These are phyloP conservation scores for Daldinia decipiens DNA, from an alignment of 495 filamentous ascomycete species.

Conservation along the genomic window DNA sequence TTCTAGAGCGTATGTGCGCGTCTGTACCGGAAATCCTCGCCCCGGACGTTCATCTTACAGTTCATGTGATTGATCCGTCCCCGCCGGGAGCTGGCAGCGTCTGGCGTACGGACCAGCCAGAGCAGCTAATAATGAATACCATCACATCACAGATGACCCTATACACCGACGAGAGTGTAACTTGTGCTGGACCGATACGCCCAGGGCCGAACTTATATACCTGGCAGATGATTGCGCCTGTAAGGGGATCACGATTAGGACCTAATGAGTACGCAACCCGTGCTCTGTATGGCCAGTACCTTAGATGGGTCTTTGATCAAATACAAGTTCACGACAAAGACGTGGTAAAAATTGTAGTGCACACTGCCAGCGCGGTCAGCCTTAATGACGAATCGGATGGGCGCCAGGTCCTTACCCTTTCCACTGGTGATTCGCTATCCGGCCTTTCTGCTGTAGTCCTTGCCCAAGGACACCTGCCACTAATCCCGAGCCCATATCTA, in stretches of 20 bases:
- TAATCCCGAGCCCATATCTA: background rate
- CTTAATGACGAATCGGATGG: background rate
- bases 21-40: background rate
- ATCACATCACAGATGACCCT: background rate
- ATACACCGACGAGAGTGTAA: background rate
- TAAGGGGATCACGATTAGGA: background rate
- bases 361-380: background rate
- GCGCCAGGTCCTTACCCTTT: background rate
- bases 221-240: background rate
- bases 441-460: background rate
- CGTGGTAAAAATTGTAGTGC: background rate
- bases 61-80: background rate
- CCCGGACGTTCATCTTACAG: background rate
- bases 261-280: background rate
- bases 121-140: background rate
- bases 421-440: background rate
- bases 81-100: background rate
- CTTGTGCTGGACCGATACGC: background rate
- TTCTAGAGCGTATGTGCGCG: background rate
- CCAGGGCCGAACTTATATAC: background rate
- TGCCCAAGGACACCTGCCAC: background rate
- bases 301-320: background rate
- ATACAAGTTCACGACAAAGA: background rate
- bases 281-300: background rate
- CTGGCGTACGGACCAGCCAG: background rate